Evolutionary conservation across 1,284 basidiomycete species (phyloP).

Genomic region (Moniliella sp.): DNA sequence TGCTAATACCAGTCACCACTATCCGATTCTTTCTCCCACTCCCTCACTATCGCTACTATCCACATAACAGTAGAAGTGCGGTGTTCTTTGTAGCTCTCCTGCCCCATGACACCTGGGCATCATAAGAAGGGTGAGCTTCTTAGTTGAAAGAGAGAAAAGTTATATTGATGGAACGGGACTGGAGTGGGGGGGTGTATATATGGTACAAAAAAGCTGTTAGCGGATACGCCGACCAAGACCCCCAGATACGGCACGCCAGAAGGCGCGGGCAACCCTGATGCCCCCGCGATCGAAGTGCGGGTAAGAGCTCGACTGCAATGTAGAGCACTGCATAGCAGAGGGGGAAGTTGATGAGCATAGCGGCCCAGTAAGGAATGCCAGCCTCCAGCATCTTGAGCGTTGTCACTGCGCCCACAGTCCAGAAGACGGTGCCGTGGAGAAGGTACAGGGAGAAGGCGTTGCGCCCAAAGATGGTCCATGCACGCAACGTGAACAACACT

Average conservation of each 20-base stretch:
- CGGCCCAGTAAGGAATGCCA: conserved; percentile 17
- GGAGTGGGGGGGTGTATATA: no score
- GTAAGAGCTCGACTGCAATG: conserved; percentile 15
- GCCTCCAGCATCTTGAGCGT: conserved; percentile 9
- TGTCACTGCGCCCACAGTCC: conserved; percentile 20
- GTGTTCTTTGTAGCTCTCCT: no score
- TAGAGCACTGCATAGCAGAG: conserved; percentile 12
- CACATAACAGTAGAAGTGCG: no score
- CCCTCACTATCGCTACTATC: no score
- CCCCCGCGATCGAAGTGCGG: conserved; percentile 20
- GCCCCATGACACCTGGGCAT: no score
- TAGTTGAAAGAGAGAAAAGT: no score
- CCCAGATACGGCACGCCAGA: conserved; percentile 15
- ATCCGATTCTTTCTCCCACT: no score
- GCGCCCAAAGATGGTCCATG: conserved; percentile 17
- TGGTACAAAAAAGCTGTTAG: no score
- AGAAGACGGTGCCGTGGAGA: conserved; percentile 20
- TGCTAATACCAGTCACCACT: no score
- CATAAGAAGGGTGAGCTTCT: no score
- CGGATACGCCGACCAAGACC: no score
- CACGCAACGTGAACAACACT: conserved; percentile 12
- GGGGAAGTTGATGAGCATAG: conserved; percentile 14
- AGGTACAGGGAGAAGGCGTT: conserved; percentile 19
- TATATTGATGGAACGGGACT: no score
- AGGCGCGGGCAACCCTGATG: conserved; percentile 13